Evolutionary conservation across 2,329 filamentous ascomycete genomes (phyloP), one percentile per base, ranked within the genome.

Genomic region (Claviceps sp.): DNA sequence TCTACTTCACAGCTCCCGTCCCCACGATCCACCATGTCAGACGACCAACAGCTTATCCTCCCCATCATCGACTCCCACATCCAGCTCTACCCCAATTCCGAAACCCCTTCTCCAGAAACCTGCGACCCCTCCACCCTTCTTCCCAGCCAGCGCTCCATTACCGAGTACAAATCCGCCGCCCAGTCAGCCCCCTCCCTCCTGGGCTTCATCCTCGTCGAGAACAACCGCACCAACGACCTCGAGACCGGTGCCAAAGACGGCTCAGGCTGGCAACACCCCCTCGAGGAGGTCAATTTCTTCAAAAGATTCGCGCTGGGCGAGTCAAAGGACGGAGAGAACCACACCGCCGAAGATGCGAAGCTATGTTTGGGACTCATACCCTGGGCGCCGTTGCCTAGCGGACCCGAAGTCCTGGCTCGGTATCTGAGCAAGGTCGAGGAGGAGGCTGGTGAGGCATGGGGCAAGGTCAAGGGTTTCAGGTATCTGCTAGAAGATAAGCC

Each of bases 61-160:
- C 79, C 75, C 61, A 83, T 95, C 63, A 81, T 96, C 67, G 90
- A 96, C 73, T 85, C 88, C 41, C 91, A 96, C 73, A 85, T 96
- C 68, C 90, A 96, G 71, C 81, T 96, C 62, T 95, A 82, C 73
- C 86, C 88, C 45, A 68, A 73, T 46, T 76, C 78, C 50, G 85
- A 91, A 60, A 64, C 85, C 50, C 63, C 75, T 51, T 77, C 78
- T 41, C 78, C 94, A 56, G 70, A 78, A 53, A 95, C 89, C 89
- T 79, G 80, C 69, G 75, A 67, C 3, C 70, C 79, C 5, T 70
- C 73, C 47, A 68, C 76, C 61, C 74, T 80, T 4, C 73, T 94
- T 49, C 74, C 78, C 48, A 75, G 75, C 49, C 80, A 82, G 58
- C 80, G 82, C 65, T 83, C 84, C 1, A 62, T 87, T 48, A 66